Percentiles rank a stretch among this genome's conserved stretches.
These are phyloP conservation scores for Globisporangium spiculum DNA, from an alignment of 352 stramenopile species.

Conservation along the genomic window DNA sequence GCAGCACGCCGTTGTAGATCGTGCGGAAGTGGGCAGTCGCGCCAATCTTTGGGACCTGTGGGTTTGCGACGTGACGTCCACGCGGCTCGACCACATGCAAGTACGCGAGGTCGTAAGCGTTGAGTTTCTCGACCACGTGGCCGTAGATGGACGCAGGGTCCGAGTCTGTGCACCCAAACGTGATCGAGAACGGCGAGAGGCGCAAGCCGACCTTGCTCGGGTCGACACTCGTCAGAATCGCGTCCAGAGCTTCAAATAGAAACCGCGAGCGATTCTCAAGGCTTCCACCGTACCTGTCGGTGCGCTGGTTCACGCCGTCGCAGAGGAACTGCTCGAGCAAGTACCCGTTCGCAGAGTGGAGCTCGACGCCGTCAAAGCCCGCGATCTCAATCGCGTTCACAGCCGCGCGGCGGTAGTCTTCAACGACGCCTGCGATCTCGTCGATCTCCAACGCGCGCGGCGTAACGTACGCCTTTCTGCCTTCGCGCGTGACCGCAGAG, in stretches of 20 bases:
- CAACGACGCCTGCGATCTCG: conserved; percentile 56
- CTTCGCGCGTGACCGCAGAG: conserved; percentile 22
- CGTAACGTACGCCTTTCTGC: conserved; percentile 28
- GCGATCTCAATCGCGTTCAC: conserved; percentile 48
- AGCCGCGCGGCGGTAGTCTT: conserved; percentile 58
- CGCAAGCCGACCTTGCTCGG: conserved; percentile 13
- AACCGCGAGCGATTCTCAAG: conserved; percentile 70
- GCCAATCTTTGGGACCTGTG: conserved; percentile 24
- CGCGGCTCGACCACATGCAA: conserved; percentile 36
- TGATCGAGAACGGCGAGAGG: conserved; percentile 19
- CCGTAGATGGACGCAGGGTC: conserved; percentile 25
- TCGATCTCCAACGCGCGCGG: conserved; percentile 54
- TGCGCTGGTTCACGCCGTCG: conserved; percentile 54
- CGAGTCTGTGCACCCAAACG: conserved; percentile 22
- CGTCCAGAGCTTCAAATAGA: conserved; percentile 53
- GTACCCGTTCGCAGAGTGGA: conserved; percentile 88
- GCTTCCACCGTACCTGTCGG: conserved; percentile 73
- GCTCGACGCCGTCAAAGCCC: conserved; percentile 88
- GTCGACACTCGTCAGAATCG: conserved; percentile 4
- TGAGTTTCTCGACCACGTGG: conserved; percentile 17
- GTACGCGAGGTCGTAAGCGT: conserved; percentile 25
- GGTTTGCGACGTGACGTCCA: conserved; percentile 14
- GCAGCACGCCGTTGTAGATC: conserved; percentile 32
- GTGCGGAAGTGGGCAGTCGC: conserved; percentile 32
- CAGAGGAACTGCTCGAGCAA: conserved; percentile 86